Conservation (phyloP, 2,329 filamentous ascomycete genomes). For the Catunica adiposa region DNA sequence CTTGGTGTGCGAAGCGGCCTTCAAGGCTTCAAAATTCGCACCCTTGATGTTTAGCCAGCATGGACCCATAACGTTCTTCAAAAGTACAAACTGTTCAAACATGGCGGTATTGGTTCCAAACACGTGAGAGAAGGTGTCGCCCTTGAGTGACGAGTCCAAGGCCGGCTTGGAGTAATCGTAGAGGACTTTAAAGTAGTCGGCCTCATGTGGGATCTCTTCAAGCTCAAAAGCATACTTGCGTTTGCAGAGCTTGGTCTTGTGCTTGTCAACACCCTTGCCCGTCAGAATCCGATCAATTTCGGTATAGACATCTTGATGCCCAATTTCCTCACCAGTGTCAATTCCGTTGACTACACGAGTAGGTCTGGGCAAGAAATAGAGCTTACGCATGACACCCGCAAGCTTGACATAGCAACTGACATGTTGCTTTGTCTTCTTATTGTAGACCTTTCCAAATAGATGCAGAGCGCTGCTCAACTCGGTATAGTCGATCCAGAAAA, state of each 20-base stretch:
- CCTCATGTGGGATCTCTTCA: constrained; percentile 69
- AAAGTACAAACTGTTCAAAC: constrained; percentile 95
- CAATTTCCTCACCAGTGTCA: constrained; percentile 60
- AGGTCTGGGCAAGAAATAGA: constrained; percentile 81
- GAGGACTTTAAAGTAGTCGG: constrained; percentile 84
- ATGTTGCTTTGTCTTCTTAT: constrained; percentile 63
- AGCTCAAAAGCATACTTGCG: constrained; percentile 95
- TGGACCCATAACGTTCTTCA: constrained; percentile 98
- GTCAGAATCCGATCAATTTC: constrained; percentile 85
- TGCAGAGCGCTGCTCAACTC: constrained; percentile 84
- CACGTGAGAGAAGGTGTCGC: constrained; percentile 83
- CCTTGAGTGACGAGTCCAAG: constrained; percentile 52
- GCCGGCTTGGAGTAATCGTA: constrained; percentile 66
- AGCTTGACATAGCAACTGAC: constrained; percentile 93
- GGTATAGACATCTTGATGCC: constrained; percentile 75
- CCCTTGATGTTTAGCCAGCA: constrained; percentile 90
- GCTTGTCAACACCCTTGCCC: constrained; percentile 57
- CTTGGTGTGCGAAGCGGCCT: constrained; percentile 94
- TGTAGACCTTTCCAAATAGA: constrained; percentile 88
- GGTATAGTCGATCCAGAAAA: constrained; percentile 96
- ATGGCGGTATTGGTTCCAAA: constrained; percentile 87
- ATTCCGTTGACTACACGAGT: constrained; percentile 38
- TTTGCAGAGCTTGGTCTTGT: constrained; percentile 82
- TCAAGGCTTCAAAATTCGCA: constrained; percentile 66
- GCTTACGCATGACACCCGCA: constrained; percentile 81